Evolutionary conservation across 164 flowering plant species (phyloP), one percentile per base, ranked within the genome.

Genomic region (Tetracentron sinense): DNA sequence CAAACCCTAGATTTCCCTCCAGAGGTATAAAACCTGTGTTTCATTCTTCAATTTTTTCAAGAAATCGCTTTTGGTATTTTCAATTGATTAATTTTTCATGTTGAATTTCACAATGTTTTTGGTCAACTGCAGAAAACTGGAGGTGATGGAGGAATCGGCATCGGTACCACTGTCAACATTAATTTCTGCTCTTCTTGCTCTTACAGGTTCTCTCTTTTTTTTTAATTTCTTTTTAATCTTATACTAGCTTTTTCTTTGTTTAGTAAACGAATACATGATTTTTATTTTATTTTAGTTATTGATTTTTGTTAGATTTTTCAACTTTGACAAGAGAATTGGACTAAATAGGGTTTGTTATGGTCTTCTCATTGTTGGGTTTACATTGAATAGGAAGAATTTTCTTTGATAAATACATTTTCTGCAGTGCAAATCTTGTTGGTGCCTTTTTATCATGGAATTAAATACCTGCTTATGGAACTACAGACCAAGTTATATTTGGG

Each of bases 121-220:
- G n/a, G 23, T 21, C 31, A 20, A 42, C n/a, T 67, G 71, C 81
- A 81, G 88, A 71, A 64, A 69, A 26, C 60, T 2, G 68, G 56
- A 31, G 66, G 71, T 6, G 51, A 70, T 60, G 77, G 76, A 23
- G 86, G 71, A 44, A 44, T 68, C 27, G 93, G 93, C 25, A 16
- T 61, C 35, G 96, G 92, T 14, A 74, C 70, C 73, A 80, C 83
- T 12, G 65, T 90, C 52, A 72, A 54, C 47, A 84, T 90, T 54
- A 77, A 78, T 60, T 90, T 86, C 72, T 90, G 94, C 66, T 57
- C 90, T 28, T 90, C 94, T 42, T 87, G 92, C 50, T 88, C 97
- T 42, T 87, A 83, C 85, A 87, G 75, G 96, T 90, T 17, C n/a
- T 25, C 58, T 21, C 22, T 42, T 23, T 47, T 54, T 7, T 28